Conservation (phyloP, 371 early-diverging fungal species). For the Haplosporangium sp. region DNA sequence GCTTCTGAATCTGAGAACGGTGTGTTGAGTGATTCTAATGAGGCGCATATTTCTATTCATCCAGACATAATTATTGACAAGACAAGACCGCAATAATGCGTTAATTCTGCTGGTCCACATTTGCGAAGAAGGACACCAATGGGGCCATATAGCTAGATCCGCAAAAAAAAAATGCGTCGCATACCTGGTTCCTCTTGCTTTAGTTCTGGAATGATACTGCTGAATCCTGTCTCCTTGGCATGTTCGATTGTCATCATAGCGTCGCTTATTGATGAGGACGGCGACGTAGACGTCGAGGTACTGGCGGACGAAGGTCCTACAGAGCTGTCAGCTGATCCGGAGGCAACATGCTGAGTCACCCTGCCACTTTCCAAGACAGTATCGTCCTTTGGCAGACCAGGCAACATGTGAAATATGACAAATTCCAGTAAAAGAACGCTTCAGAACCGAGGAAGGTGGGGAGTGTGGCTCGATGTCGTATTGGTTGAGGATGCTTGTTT, state of each 20-base stretch:
- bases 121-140: neutral
- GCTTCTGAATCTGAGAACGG: conserved; percentile 19
- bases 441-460: too few relatives aligned
- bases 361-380: conserved; percentile 34
- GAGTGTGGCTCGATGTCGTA: too few relatives aligned
- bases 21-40: conserved; percentile 36
- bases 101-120: too few relatives aligned
- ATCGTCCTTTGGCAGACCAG: conserved; percentile 36
- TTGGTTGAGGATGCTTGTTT: too few relatives aligned
- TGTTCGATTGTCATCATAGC: conserved; percentile 42
- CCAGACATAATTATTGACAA: too few relatives aligned
- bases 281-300: conserved; percentile 48
- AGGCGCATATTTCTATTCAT: conserved; percentile 41
- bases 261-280: conserved; percentile 47
- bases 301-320: conserved; percentile 34
- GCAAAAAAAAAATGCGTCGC: neutral
- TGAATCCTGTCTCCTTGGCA: conserved; percentile 42
- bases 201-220: conserved; percentile 36
- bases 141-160: neutral
- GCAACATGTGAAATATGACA: conserved; percentile 24
- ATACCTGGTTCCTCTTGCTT: conserved; percentile 48
- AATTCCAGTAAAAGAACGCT: too few relatives aligned
- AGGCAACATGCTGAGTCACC: conserved; percentile 18
- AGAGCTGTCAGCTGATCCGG: conserved; percentile 45
- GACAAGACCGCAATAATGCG: too few relatives aligned